Percentiles rank a stretch among this genome's conserved stretches.
phyloP scores from a whole-genome alignment of 805 yeast species.

The Peterozyma toletana region DNA sequence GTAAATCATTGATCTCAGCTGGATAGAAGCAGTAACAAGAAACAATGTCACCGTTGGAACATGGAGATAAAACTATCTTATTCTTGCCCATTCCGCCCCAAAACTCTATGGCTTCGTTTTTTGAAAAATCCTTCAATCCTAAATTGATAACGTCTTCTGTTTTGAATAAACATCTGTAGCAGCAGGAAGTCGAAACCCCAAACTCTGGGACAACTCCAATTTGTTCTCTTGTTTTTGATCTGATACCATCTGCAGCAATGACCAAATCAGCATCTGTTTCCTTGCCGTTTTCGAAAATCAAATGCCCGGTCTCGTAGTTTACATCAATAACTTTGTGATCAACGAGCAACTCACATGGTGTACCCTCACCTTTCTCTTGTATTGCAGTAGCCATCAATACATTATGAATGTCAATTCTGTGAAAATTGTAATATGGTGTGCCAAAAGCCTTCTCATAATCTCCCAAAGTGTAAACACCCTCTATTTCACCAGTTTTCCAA shows the following conservation, averaged over 20 bases:
- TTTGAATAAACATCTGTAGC: slow-evolving; percentile 18
- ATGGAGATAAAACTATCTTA: slow-evolving; percentile 19
- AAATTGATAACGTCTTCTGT: slow-evolving; percentile 13
- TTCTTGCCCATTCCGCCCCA: slow-evolving; percentile 18
- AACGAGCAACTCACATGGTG: slow-evolving; percentile 15
- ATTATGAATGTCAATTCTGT: slow-evolving; percentile 20
- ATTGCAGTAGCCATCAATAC: slow-evolving; percentile 15
- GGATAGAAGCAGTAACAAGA: slow-evolving; percentile 21
- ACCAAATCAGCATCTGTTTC: slow-evolving; percentile 18
- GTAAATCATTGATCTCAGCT: slow-evolving; percentile 12
- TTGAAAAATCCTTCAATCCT: slow-evolving; percentile 16
- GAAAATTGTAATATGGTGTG: slow-evolving; percentile 21
- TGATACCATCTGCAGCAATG: slow-evolving; percentile 24
- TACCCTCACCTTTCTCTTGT: slow-evolving; percentile 15
- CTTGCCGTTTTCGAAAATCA: slow-evolving; percentile 19
- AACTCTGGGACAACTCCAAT: slow-evolving; percentile 15
- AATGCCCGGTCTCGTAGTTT: slow-evolving; percentile 17
- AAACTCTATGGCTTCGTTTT: slow-evolving; percentile 19
- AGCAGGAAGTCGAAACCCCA: slow-evolving; percentile 15
- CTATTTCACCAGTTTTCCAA: slow-evolving; percentile 18
- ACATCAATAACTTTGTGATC: slow-evolving; percentile 16
- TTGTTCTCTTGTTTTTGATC: slow-evolving; percentile 17
- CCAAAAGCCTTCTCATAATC: slow-evolving; percentile 21
- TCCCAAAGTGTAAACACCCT: slow-evolving; percentile 18
- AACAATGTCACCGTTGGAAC: slow-evolving; percentile 16